Conservation (phyloP, 2,329 filamentous ascomycete species). For the Pseudogymnoascus sp. region DNA sequence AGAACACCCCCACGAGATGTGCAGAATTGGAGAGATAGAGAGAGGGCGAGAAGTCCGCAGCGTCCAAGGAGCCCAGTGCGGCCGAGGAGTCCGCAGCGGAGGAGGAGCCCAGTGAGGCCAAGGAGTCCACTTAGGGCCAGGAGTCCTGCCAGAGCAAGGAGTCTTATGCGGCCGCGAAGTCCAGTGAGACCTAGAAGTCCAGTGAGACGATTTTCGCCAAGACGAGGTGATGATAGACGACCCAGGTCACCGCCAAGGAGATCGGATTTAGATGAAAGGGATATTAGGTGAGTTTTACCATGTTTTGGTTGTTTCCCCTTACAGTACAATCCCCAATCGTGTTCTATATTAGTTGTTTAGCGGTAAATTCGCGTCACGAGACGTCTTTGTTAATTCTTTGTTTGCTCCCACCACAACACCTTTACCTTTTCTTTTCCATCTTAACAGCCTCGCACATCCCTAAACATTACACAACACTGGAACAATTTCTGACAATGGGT, state of each 20-base stretch:
- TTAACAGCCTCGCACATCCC: neutral
- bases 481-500: slow-evolving; percentile 8
- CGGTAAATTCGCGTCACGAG: neutral
- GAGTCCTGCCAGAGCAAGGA: slow-evolving; percentile 33
- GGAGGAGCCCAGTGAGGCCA: slow-evolving; percentile 7
- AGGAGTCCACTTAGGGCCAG: slow-evolving; percentile 27
- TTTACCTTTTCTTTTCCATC: neutral
- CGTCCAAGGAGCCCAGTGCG: neutral
- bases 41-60: slow-evolving; percentile 10
- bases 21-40: slow-evolving; percentile 13
- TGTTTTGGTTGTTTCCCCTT: neutral
- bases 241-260: slow-evolving; percentile 24
- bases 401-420: neutral
- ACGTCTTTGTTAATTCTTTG: neutral
- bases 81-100: neutral
- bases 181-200: slow-evolving; percentile 22
- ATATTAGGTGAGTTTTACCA: slow-evolving; percentile 11
- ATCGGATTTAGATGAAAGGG: slow-evolving; percentile 22
- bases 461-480: neutral
- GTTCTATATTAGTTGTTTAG: neutral
- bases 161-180: neutral
- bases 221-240: slow-evolving; percentile 32
- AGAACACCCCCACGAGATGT: slow-evolving; percentile 22
- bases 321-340: neutral
- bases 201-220: slow-evolving; percentile 27